phyloP scores from a whole-genome alignment of 345 rosid species.

The Populus tremula region DNA sequence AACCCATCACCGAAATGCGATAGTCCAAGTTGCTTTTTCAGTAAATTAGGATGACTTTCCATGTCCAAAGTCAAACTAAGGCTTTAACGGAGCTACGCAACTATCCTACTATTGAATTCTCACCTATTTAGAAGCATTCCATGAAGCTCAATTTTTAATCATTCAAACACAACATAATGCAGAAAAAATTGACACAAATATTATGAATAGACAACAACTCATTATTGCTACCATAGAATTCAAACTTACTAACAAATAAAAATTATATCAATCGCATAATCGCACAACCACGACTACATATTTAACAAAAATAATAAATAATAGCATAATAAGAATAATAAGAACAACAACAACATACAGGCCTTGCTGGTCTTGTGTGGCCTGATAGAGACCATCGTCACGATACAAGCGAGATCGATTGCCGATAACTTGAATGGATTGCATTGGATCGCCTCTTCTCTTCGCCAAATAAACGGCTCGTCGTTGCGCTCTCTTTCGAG shows the following conservation, averaged over 20 bases:
- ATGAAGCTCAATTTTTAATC: neutral
- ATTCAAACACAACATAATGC: neutral
- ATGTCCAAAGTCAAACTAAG: too few relatives aligned
- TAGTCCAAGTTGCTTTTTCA: too few relatives aligned
- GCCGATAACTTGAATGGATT: conserved; percentile 75
- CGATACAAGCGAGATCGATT: conserved; percentile 71
- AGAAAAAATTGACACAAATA: neutral
- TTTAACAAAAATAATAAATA: neutral
- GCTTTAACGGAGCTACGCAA: too few relatives aligned
- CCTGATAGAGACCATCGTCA: conserved; percentile 87
- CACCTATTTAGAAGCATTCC: neutral
- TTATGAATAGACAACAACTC: neutral
- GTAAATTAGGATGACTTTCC: too few relatives aligned
- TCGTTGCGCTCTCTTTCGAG: conserved; percentile 92
- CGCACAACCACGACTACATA: neutral
- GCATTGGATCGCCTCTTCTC: conserved; percentile 94
- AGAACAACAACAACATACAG: conserved; percentile 37
- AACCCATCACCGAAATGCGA: too few relatives aligned
- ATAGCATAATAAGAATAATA: neutral
- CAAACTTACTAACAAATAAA: neutral
- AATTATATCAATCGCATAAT: neutral
- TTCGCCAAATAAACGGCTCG: conserved; percentile 83
- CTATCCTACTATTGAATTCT: too few relatives aligned
- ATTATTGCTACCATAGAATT: neutral
- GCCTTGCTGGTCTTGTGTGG: conserved; percentile 87